Evolutionary conservation across 306 rosid species (phyloP).

Genomic region (Malus sylvestris): DNA sequence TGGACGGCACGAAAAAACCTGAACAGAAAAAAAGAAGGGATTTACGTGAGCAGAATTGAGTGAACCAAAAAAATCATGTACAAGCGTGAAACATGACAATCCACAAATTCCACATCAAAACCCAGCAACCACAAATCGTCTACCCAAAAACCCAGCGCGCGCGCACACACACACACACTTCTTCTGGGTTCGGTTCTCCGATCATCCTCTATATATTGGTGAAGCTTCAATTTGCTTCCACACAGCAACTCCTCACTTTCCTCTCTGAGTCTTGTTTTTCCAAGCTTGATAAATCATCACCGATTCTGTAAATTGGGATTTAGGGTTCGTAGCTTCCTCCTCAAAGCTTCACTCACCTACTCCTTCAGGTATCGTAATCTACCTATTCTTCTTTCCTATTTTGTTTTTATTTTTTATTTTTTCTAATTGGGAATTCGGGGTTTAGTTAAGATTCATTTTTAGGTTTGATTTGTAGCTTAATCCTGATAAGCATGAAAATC

Average conservation of each 20-base stretch:
- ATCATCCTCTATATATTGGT: not conserved
- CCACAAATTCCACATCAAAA: not conserved
- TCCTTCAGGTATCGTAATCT: no score
- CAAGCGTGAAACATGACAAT: not conserved
- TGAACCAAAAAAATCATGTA: not conserved
- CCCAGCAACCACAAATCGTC: not conserved
- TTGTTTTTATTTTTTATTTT: no score
- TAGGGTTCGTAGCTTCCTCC: no score
- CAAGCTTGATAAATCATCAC: no score
- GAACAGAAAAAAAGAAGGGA: not conserved
- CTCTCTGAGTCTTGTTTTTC: no score
- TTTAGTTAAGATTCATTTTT: no score
- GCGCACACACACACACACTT: not conserved
- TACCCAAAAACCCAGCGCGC: not conserved
- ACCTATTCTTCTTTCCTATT: no score
- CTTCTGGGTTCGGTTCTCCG: not conserved
- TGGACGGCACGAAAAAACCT: not conserved
- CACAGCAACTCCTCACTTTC: not conserved
- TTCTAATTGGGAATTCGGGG: no score
- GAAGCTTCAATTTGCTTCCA: not conserved
- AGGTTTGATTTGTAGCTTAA: no score
- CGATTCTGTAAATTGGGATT: no score
- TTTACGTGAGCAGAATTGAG: constrained; percentile 7
- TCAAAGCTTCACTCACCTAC: no score
- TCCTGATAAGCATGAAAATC: no score